Base-by-base conservation (phyloP, 2,329 filamentous ascomycete genomes). In the Venturia oleaginea region DNA sequence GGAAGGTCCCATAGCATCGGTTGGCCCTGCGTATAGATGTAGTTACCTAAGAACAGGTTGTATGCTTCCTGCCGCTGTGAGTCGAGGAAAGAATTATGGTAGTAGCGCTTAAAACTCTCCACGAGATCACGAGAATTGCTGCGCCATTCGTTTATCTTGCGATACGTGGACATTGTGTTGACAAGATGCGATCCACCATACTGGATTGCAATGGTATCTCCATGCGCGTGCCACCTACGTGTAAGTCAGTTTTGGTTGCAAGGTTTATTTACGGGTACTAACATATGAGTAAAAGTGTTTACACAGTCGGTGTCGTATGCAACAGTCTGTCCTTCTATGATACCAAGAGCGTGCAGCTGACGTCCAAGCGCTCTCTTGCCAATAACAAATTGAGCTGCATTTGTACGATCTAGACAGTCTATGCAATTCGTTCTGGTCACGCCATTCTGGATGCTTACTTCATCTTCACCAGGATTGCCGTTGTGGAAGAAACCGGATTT, bases 81-180 rank as follows among this genome's bases (percentile, higher is more conserved):
- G 74, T 99, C 94, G 10, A 99, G 83, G 74, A 99, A 99, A 0
- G 93, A 96, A 72, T 99, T 99, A 77, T 97, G 96, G 76, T 99
- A 99, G 75, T 97, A 99, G 34, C 94, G 86, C 75, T 97, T 99
- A 80, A 99, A 97, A 74, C 91, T 96, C 77, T 99, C 94, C 27
- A 99, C 92, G 93, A 99, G 97, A 75, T 99, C 94, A 69, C 94
- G 85, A 2, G 93, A 97, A 74, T 96, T 92, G 70, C 91, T 96
- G 30, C 92, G 96, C 94, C 94, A 99, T 74, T 97, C 93, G 69
- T 97, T 97, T 74, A 97, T 96, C 77, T 97, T 97, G 65, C 94
- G 89, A 75, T 99, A 99, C 4, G 94, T 99, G 68, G 96, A 92
- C 92, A 99, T 97, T 0, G 94, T 99, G 74, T 99, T 99, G 70